Evolutionary conservation across 2,329 filamentous ascomycete genomes (phyloP).

Genomic region (Pyricularia sp.): DNA sequence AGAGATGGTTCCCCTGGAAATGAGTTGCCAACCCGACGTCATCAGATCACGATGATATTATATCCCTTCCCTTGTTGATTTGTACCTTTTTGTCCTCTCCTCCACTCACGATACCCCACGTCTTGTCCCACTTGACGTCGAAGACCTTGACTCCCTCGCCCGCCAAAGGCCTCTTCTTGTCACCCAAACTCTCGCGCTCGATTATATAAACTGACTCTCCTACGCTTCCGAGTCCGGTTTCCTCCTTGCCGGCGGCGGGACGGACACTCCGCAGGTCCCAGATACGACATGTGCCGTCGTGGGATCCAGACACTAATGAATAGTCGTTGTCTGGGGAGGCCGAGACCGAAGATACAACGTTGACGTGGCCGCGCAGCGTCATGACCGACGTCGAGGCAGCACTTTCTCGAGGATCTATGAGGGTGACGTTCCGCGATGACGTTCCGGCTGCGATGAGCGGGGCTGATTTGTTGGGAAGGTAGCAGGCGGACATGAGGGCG

Average conservation of each 20-base stretch:
- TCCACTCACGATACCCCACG: conserved; percentile 77
- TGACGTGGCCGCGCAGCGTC: conserved; percentile 83
- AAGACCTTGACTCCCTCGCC: conserved; percentile 88
- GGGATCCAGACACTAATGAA: conserved; percentile 75
- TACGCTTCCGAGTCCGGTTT: conserved; percentile 46
- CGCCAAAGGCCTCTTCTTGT: conserved; percentile 49
- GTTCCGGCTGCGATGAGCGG: conserved; percentile 59
- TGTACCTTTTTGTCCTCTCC: conserved; percentile 93
- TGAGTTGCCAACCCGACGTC: neutral
- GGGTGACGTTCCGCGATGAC: conserved; percentile 71
- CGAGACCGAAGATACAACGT: conserved; percentile 45
- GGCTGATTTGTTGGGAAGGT: conserved; percentile 49
- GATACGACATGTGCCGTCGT: conserved; percentile 83
- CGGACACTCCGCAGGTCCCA: conserved; percentile 78
- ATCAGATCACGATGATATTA: conserved; percentile 19
- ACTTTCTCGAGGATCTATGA: conserved; percentile 64
- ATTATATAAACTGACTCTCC: conserved; percentile 65
- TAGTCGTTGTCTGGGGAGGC: conserved; percentile 54
- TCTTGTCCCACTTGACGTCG: conserved; percentile 71
- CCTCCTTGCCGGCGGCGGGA: conserved; percentile 34
- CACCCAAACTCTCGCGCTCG: conserved; percentile 56
- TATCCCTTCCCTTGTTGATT: conserved; percentile 59
- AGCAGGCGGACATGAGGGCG: conserved; percentile 65
- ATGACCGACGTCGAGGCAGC: conserved; percentile 69
- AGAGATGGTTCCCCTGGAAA: neutral